phyloP scores from a whole-genome alignment of 2,329 filamentous ascomycete genomes.

The Colletotrichum sp. region DNA sequence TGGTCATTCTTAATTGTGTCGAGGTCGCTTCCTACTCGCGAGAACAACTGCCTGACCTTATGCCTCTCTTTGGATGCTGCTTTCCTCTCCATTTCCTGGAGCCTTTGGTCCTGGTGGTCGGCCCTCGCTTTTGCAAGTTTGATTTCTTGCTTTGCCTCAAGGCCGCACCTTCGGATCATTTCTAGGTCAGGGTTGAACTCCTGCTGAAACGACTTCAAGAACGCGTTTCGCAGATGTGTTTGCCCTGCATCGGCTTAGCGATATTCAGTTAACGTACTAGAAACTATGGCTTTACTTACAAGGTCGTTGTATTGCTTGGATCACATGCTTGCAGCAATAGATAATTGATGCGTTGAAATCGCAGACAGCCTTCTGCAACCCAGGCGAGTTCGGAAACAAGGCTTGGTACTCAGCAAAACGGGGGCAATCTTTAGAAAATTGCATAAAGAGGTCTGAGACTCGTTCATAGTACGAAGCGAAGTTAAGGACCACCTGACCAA shows the following conservation, averaged over 20 bases:
- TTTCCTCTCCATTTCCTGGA: neutral
- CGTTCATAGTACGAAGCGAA: neutral
- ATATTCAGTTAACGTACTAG: neutral
- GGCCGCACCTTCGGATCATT: neutral
- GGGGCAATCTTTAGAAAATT: neutral
- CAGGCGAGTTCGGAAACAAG: neutral
- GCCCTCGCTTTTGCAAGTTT: neutral
- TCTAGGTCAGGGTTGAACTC: neutral
- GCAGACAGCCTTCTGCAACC: neutral
- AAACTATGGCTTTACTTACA: neutral
- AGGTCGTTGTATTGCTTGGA: neutral
- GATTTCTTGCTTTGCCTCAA: neutral
- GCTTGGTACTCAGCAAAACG: neutral
- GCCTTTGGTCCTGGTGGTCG: neutral
- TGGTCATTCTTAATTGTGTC: neutral
- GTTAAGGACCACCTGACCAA: neutral
- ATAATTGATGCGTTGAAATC: neutral
- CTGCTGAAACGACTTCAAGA: neutral
- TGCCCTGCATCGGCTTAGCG: neutral
- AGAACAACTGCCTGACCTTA: neutral
- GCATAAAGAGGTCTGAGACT: neutral
- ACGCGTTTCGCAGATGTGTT: neutral
- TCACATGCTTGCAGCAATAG: neutral
- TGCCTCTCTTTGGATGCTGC: neutral
- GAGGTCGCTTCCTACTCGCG: neutral